These are phyloP conservation scores for Flueggea neowawraea DNA, from an alignment of 441 rosid genomes.

Conservation along the genomic window DNA sequence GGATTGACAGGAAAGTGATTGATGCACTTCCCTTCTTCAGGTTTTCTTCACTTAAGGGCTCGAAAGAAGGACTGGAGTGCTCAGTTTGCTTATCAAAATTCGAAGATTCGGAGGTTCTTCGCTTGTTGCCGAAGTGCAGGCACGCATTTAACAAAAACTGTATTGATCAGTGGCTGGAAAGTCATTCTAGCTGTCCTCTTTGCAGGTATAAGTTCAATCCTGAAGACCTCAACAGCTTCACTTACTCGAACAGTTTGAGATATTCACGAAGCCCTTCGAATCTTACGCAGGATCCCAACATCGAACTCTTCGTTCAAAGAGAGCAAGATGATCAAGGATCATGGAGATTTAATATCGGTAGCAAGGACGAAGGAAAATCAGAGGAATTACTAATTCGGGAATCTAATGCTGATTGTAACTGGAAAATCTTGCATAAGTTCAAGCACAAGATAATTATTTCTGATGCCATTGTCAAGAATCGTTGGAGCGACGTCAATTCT, in stretches of 20 bases:
- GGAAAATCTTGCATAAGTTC: constrained; percentile 29
- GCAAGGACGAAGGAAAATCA: constrained; percentile 11
- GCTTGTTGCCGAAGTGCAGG: constrained; percentile 72
- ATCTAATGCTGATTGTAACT: constrained; percentile 1
- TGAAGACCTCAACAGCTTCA: constrained; percentile 29
- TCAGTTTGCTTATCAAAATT: constrained; percentile 72
- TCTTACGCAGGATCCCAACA: constrained; percentile 26
- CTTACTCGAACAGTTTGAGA: constrained; percentile 28
- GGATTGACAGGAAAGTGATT: constrained; percentile 57
- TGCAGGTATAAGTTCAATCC: constrained; percentile 79
- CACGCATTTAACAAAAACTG: constrained; percentile 88
- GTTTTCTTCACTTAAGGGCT: constrained; percentile 61
- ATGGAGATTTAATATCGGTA: constrained; percentile 24
- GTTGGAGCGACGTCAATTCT: constrained; percentile 63
- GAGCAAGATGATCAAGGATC: constrained; percentile 22
- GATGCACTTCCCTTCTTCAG: constrained; percentile 75
- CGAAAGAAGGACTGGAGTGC: constrained; percentile 73
- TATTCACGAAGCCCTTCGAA: constrained; percentile 23
- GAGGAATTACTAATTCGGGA: constrained; percentile 17
- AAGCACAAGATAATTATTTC: constrained; percentile 45
- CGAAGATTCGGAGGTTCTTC: constrained; percentile 51
- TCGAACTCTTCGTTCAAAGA: constrained; percentile 39
- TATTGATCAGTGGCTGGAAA: constrained; percentile 85
- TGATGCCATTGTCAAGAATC: constrained; percentile 35
- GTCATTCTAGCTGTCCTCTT: constrained; percentile 82